Conservation (phyloP, 176 grass and related monocot genomes). For the Saccharum spontaneum region DNA sequence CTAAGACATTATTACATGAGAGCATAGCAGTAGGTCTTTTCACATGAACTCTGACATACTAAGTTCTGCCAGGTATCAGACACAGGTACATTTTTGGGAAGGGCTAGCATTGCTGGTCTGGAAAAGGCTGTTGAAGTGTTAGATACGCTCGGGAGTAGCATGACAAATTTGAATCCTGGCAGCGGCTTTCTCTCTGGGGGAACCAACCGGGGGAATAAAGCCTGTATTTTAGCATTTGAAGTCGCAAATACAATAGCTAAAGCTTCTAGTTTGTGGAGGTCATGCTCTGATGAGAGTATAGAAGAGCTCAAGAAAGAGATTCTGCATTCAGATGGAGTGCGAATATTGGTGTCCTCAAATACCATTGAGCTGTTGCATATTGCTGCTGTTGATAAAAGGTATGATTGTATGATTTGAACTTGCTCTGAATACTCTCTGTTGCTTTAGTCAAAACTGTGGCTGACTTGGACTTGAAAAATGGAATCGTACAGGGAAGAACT, state of each 20-base stretch:
- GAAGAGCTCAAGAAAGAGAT: conserved; percentile 70
- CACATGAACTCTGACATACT: conserved; percentile 43
- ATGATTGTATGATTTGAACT: conserved; percentile 17
- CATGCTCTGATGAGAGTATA: conserved; percentile 81
- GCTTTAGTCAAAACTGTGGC: neutral
- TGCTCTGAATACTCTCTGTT: conserved; percentile 5
- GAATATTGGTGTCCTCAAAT: conserved; percentile 63
- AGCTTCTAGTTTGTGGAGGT: conserved; percentile 66
- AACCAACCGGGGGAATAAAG: conserved; percentile 60
- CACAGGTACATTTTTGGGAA: conserved; percentile 69
- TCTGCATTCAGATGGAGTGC: conserved; percentile 84
- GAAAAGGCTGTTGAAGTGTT: conserved; percentile 86
- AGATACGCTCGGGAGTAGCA: conserved; percentile 87
- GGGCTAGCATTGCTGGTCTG: conserved; percentile 79
- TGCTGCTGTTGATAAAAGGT: conserved; percentile 92
- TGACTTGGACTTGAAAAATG: conserved; percentile 37
- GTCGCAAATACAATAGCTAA: conserved; percentile 96
- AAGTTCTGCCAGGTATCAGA: conserved; percentile 68
- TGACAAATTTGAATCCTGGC: conserved; percentile 77
- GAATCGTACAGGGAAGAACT: conserved; percentile 80
- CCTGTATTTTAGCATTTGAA: conserved; percentile 88
- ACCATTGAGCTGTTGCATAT: conserved; percentile 63
- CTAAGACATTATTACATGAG: neutral
- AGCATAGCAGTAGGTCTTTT: conserved; percentile 19
- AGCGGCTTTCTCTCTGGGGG: conserved; percentile 80